Base-by-base conservation (phyloP, 805 yeast species). In the Barnettozyma sp. region DNA sequence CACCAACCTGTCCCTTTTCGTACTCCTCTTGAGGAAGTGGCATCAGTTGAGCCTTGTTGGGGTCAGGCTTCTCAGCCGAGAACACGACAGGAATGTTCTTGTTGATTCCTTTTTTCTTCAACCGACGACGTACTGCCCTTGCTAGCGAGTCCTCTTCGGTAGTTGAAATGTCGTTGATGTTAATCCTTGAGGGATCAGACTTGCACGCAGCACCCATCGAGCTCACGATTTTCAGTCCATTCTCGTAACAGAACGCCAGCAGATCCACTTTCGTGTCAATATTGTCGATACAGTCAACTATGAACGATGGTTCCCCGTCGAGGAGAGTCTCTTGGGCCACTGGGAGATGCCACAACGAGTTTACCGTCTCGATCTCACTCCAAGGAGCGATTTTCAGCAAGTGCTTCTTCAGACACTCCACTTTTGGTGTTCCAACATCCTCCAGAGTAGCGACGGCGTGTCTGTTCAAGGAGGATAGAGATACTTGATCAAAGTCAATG, bases 201-300 rank as follows among this genome's bases (percentile, higher is more conserved):
- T 92, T 92, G 48, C 95, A 82, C 5, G 96, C 95, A 1, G 99
- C 97, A 19, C 99, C 99, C 77, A 94, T 94, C 1, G 96, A 83
- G 5, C 94, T 78, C 26, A 92, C 72, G 22, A 87, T 82, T n/a
- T 73, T 74, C 22, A 90, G 55, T 2, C 68, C 58, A 29, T 75
- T 61, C 13, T 68, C 66, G 54, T 78, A 64, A 46, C 94, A 80
- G 59, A 70, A 88, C 22, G 78, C 78, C 45, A 92, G 63, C 35
- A 92, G 64, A 51, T 92, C 98, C 19, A 88, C 94, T 53, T 92
- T 92, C n/a, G 97, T 88, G 49, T 90, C 95, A 41, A 92, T 81
- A 56, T 92, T 92, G 60, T 92, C 99, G 47, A 92, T 92, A 62
- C 97, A 92, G 55, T 92, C 99, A 20, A 92, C 82, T 18, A 92